Evolutionary conservation across 2,329 filamentous ascomycete species (phyloP), one percentile per base, ranked within the genome.

Genomic region (Botrytis sinoallii): DNA sequence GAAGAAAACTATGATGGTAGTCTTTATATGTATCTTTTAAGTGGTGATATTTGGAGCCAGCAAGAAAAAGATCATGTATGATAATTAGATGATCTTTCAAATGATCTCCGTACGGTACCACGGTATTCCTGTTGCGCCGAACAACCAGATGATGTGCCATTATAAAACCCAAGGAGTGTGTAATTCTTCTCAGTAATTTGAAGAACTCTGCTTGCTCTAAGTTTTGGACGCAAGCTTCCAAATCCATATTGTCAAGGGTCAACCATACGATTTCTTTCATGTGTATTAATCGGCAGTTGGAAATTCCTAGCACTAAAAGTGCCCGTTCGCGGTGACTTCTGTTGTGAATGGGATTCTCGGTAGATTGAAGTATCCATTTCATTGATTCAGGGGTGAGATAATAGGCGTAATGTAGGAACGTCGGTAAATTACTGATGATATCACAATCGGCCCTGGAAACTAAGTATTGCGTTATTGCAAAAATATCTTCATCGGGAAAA

Each of bases 71-170:
- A 16, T 29, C 60, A 40, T 40, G 5, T n/a, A 18, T 9, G 12
- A 63, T 0, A 9, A 4, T 25, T 4, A n/a, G 6, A 29, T 40
- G 25, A n/a, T 20, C 22, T 1, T 25, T 25, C 32, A 16, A 61
- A 38, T 5, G 16, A 25, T 61, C 32, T 3, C 4, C 20, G 25
- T 8, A 3, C 14, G 4, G 5, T n/a, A 4, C 1, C 48, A 52
- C n/a, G 4, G 0, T 0, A 52, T 4, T 2, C 4, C 12, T 0
- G 1, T 10, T 4, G 22, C 4, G 0, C 4, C 22, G 1, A 25
- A 4, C 4, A 2, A 3, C 5, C 9, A 1, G 0, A 48, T 4
- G 1, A 25, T 12, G 0, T 25, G 48, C 48, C 1, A 52, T 6
- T 52, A 52, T 14, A 1, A 61, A 61, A 14, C 59, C 10, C 0